phyloP scores from a whole-genome alignment of 2,329 filamentous ascomycete genomes.

The Aspergillus alliaceus region DNA sequence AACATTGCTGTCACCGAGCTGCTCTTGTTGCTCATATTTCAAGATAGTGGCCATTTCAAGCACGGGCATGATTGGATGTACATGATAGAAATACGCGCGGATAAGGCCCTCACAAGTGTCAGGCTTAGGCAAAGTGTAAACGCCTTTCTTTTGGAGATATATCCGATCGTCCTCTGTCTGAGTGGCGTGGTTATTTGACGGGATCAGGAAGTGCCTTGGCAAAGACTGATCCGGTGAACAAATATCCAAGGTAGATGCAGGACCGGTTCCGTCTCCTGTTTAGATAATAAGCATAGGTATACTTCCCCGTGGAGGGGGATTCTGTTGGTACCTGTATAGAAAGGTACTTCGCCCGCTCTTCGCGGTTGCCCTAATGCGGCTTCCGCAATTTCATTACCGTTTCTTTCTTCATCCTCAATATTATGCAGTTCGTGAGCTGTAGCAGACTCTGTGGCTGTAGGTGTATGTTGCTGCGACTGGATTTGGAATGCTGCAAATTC shows the following conservation, averaged over 20 bases:
- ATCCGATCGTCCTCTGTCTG: slow-evolving; percentile 9
- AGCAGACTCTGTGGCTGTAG: not conserved
- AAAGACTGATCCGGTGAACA: not conserved
- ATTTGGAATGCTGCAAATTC: not conserved
- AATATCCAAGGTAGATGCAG: not conserved
- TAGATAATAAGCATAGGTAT: not conserved
- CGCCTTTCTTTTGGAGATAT: slow-evolving; percentile 34
- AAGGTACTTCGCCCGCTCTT: not conserved
- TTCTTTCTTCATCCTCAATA: not conserved
- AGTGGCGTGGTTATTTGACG: not conserved
- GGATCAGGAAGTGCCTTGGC: not conserved
- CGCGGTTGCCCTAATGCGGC: not conserved
- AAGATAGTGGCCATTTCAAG: slow-evolving; percentile 33
- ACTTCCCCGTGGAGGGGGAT: not conserved
- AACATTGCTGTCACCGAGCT: slow-evolving; percentile 32
- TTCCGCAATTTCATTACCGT: not conserved
- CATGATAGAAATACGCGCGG: slow-evolving; percentile 38
- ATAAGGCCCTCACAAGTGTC: slow-evolving; percentile 32
- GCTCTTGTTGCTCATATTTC: slow-evolving; percentile 24
- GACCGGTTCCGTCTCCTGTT: not conserved
- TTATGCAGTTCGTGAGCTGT: not conserved
- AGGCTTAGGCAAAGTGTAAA: slow-evolving; percentile 31
- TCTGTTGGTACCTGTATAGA: not conserved
- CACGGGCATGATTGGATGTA: slow-evolving; percentile 40
- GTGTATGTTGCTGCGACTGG: not conserved